Evolutionary conservation across 1,284 basidiomycete species (phyloP).

Genomic region (Cutaneotrichosporon mucoides): DNA sequence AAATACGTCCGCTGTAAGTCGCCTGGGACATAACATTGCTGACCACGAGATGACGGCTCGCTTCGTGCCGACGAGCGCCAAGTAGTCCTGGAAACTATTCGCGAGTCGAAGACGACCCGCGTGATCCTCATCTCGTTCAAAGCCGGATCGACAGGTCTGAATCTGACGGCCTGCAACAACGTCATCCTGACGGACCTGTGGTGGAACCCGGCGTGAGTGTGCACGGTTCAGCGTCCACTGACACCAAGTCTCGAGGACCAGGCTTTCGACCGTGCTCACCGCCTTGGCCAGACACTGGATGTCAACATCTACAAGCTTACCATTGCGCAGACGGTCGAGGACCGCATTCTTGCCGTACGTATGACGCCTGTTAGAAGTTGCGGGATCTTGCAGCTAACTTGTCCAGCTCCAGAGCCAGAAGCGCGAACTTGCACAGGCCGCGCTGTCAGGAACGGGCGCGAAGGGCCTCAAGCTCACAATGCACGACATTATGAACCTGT

Average conservation of each 20-base stretch:
- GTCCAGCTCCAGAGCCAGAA: slow-evolving; percentile 76
- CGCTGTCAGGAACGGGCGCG: slow-evolving; percentile 80
- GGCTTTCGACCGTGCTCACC: slow-evolving; percentile 89
- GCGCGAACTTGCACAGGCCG: slow-evolving; percentile 74
- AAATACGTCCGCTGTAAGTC: slow-evolving; percentile 78
- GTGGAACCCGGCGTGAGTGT: slow-evolving; percentile 74
- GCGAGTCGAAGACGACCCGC: slow-evolving; percentile 56
- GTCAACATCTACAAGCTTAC: slow-evolving; percentile 94
- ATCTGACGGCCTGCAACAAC: slow-evolving; percentile 89
- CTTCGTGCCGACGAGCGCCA: slow-evolving; percentile 76
- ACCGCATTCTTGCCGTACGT: slow-evolving; percentile 52
- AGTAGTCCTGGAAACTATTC: slow-evolving; percentile 68
- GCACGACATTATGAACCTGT: slow-evolving; percentile 66
- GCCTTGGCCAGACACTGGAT: slow-evolving; percentile 74
- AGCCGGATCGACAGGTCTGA: slow-evolving; percentile 87
- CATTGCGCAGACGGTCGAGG: slow-evolving; percentile 82
- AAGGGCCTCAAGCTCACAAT: slow-evolving; percentile 79
- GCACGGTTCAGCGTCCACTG: background rate
- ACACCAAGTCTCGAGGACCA: slow-evolving; percentile 62
- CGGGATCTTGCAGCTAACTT: slow-evolving; percentile 43
- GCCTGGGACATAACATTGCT: background rate
- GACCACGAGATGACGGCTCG: slow-evolving; percentile 69
- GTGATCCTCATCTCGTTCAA: slow-evolving; percentile 96
- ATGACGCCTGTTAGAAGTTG: background rate
- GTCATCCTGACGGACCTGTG: slow-evolving; percentile 89